phyloP scores from a whole-genome alignment of 768 basidiomycete species.

The Trametes villosa region DNA sequence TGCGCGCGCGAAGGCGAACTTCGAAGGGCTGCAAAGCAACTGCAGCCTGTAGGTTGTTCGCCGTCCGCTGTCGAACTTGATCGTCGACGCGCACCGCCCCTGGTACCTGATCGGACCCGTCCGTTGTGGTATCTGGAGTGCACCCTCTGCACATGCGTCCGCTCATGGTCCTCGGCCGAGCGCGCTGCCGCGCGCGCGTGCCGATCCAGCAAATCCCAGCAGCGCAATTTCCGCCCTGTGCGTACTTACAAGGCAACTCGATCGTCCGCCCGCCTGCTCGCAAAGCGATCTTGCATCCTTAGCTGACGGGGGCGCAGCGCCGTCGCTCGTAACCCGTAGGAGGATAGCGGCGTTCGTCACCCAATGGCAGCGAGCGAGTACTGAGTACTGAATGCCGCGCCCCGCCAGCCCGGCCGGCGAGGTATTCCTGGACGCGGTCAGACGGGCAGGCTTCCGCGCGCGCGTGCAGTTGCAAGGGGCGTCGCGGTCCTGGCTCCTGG shows the following conservation, averaged over 20 bases:
- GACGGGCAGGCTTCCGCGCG: not conserved
- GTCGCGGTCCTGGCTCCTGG: too few species aligned
- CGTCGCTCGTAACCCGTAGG: too few species aligned
- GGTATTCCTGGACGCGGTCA: not conserved
- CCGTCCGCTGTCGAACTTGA: not conserved
- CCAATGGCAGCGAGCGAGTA: too few species aligned
- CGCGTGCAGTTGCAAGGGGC: not conserved
- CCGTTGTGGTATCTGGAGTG: not conserved
- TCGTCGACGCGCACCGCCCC: not conserved
- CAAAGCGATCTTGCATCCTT: too few species aligned
- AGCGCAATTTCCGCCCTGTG: too few species aligned
- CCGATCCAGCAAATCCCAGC: not conserved
- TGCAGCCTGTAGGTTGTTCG: not conserved
- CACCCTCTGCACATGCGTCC: not conserved
- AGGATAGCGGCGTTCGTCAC: too few species aligned
- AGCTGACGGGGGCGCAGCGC: too few species aligned
- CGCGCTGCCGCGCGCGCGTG: not conserved
- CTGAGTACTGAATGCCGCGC: too few species aligned
- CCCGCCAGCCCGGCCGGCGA: not conserved
- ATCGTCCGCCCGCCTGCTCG: too few species aligned
- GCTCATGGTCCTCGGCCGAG: not conserved
- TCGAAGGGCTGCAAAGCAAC: not conserved
- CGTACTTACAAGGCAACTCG: too few species aligned
- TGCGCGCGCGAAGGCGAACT: not conserved
- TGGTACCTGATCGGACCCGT: slow-evolving; percentile 10